Conservation (phyloP, 2,329 filamentous ascomycete species). For the Microdochium trichocladiopsis region DNA sequence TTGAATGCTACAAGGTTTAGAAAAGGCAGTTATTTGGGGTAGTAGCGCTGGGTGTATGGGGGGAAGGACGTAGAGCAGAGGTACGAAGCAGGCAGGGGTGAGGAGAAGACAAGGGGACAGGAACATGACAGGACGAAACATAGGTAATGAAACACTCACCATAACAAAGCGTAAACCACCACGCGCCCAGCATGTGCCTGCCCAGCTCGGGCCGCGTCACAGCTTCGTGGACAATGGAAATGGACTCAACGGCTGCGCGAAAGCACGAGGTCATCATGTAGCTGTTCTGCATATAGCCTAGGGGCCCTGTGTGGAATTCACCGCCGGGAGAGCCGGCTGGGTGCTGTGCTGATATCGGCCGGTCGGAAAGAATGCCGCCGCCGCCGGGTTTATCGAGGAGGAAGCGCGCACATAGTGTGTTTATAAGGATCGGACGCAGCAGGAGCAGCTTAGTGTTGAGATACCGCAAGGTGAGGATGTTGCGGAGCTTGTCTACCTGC, state of each 20-base stretch:
- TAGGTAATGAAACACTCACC: neutral
- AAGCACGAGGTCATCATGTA: neutral
- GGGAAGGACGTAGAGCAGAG: no score
- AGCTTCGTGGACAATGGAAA: neutral
- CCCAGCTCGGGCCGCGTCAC: neutral
- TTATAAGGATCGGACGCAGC: neutral
- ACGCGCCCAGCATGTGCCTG: neutral
- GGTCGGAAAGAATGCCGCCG: no score
- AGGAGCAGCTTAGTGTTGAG: neutral
- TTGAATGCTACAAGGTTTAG: no score
- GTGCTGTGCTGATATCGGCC: no score
- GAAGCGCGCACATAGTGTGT: neutral
- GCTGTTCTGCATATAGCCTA: neutral
- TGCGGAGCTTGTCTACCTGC: neutral
- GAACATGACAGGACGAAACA: no score
- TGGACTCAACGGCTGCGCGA: neutral
- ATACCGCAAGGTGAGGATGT: neutral
- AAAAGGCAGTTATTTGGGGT: no score
- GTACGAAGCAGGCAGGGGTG: no score
- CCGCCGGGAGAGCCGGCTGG: no score
- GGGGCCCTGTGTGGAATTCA: no score
- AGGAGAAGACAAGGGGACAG: no score
- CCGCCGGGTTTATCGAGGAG: no score
- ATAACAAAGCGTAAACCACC: constrained; percentile 1
- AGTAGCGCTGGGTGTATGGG: no score